phyloP scores from a whole-genome alignment of 1,284 basidiomycete species.

The Ceratobasidium sp. region DNA sequence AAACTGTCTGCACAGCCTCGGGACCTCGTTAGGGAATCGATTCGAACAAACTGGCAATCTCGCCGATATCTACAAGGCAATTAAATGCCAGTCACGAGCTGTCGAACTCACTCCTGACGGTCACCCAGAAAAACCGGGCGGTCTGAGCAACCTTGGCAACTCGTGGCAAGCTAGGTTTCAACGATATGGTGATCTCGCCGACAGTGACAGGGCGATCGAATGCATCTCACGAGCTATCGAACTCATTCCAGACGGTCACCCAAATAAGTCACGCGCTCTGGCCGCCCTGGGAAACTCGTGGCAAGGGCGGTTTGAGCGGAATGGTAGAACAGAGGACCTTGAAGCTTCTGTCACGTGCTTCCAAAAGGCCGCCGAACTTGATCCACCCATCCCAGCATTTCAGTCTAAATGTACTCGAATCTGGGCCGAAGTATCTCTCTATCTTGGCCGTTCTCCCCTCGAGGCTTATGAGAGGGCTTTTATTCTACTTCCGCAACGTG shows the following conservation, averaged over 20 bases:
- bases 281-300: neutral
- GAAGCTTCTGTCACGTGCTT: slow-evolving; percentile 4
- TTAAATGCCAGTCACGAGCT: slow-evolving; percentile 1
- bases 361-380: neutral
- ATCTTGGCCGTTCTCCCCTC: neutral
- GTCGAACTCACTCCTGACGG: slow-evolving; percentile 1
- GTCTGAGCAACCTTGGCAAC: slow-evolving; percentile 12
- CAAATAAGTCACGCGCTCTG: neutral
- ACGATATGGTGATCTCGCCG: neutral
- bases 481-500: neutral
- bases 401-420: neutral
- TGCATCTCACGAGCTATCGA: neutral
- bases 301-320: neutral
- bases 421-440: neutral
- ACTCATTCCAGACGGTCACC: slow-evolving; percentile 5
- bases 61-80: slow-evolving; percentile 1
- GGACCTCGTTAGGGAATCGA: neutral
- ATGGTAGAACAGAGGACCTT: neutral
- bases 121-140: neutral
- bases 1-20: slow-evolving; percentile 20
- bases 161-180: neutral
- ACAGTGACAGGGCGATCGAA: slow-evolving; percentile 1
- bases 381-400: neutral
- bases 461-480: neutral
- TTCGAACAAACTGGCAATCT: neutral